Conservation (phyloP, 208 protist species). For the Acanthamoeba triangularis region DNA sequence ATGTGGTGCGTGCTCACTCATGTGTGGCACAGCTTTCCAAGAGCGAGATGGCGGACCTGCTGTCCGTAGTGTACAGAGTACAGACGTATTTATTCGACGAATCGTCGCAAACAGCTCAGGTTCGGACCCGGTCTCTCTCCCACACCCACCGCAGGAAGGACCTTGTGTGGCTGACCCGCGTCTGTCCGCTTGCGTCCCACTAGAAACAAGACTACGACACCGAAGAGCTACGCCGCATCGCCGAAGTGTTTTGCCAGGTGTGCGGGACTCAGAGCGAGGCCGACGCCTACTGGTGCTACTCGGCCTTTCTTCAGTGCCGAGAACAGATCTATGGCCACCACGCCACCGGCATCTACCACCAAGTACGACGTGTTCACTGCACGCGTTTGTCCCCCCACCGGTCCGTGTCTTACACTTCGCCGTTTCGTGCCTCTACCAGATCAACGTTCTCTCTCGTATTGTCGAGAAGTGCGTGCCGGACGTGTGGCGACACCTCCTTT, state of each 20-base stretch:
- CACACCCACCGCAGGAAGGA: background rate
- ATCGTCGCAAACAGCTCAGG: background rate
- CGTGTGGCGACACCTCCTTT: constrained; percentile 30
- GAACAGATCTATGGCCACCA: constrained; percentile 64
- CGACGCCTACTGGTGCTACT: constrained; percentile 48
- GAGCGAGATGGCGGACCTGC: constrained; percentile 38
- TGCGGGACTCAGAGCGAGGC: constrained; percentile 30
- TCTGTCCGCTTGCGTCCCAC: too few species aligned
- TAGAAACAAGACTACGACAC: constrained; percentile 16
- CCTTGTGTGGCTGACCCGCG: background rate
- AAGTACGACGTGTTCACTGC: background rate
- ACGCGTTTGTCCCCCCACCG: too few species aligned
- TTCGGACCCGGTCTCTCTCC: background rate
- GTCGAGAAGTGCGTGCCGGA: constrained; percentile 22
- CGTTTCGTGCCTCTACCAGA: background rate
- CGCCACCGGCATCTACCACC: constrained; percentile 69
- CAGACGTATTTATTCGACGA: constrained; percentile 35
- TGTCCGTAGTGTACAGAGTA: constrained; percentile 26
- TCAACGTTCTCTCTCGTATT: constrained; percentile 50
- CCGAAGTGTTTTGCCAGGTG: constrained; percentile 32
- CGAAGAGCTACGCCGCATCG: constrained; percentile 40
- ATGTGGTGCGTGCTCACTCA: background rate
- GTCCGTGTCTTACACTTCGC: background rate
- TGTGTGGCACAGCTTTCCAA: background rate
- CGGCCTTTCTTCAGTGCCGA: constrained; percentile 20